A percentile compares a stretch with the other conserved stretches of the same genome.
phyloP scores from a whole-genome alignment of 306 rosid genomes.

The Vigna mungo region DNA sequence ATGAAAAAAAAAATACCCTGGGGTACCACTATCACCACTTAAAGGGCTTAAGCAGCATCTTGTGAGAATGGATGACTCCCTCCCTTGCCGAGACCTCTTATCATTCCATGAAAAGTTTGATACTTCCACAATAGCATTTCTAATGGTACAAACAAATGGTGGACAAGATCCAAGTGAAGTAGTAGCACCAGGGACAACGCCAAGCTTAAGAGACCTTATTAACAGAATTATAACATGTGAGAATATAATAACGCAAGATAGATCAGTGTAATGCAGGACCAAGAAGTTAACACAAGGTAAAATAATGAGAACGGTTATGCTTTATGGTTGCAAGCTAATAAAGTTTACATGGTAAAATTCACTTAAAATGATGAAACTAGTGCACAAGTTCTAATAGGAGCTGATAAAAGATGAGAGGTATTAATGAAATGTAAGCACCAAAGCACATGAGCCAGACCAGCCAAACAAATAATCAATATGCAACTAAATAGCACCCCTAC shows the following conservation, averaged over 20 bases:
- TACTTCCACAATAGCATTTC: conserved; percentile 75
- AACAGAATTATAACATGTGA: conserved; percentile 40
- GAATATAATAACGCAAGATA: conserved; percentile 12
- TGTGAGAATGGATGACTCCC: conserved; percentile 87
- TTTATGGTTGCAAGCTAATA: conserved; percentile 10
- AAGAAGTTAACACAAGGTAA: conserved; percentile 26
- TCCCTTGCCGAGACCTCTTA: conserved; percentile 97
- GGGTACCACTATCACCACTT: conserved; percentile 69
- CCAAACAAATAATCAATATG: conserved; percentile 26
- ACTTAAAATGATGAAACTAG: conserved; percentile 24
- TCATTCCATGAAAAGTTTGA: conserved; percentile 91
- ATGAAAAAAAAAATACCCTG: conserved; percentile 70
- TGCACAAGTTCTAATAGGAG: conserved; percentile 5
- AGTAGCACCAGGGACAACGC: conserved; percentile 77
- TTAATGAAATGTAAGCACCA: neutral
- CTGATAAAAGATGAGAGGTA: conserved; percentile 1
- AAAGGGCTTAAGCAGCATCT: conserved; percentile 95
- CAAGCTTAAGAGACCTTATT: conserved; percentile 93
- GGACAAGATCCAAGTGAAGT: conserved; percentile 73
- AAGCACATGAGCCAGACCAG: conserved; percentile 16
- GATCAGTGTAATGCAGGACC: conserved; percentile 23
- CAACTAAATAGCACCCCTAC: conserved; percentile 2
- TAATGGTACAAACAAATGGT: conserved; percentile 68
- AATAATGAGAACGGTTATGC: conserved; percentile 33
- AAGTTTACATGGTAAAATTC: conserved; percentile 18